Percentiles rank a stretch among this genome's conserved stretches.
phyloP scores from a whole-genome alignment of 2,329 filamentous ascomycete species.

The Fusarium newnesense region DNA sequence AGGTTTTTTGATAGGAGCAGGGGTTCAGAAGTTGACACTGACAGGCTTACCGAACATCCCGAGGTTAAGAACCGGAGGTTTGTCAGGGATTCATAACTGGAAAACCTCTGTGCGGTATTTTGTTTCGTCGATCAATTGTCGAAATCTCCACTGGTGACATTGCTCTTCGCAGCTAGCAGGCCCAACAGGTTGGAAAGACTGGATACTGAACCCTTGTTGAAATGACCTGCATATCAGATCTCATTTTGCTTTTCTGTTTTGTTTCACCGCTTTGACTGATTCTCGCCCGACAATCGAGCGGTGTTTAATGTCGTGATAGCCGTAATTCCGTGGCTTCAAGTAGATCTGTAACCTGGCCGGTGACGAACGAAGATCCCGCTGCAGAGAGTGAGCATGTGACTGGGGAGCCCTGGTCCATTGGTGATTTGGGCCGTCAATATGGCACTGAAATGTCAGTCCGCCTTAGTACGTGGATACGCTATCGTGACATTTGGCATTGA shows the following conservation, averaged over 20 bases:
- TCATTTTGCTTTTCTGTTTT: not conserved
- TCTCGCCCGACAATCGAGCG: not conserved
- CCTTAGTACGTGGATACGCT: not conserved
- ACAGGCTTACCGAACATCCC: not conserved
- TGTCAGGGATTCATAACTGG: not conserved
- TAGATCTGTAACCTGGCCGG: not conserved
- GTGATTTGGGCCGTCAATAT: not conserved
- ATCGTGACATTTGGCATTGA: not conserved
- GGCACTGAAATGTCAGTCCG: not conserved
- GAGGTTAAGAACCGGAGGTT: not conserved
- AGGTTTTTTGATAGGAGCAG: not conserved
- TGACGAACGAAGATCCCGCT: not conserved
- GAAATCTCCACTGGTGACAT: not conserved
- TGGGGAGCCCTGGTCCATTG: not conserved
- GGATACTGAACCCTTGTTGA: not conserved
- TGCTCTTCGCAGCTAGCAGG: not conserved
- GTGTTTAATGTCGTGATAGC: not conserved
- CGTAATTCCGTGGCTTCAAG: not conserved
- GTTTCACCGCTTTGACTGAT: not conserved
- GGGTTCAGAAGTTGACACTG: not conserved
- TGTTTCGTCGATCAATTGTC: not conserved
- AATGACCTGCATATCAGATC: not conserved
- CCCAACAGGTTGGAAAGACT: not conserved
- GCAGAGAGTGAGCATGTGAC: not conserved
- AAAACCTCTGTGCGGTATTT: not conserved